A percentile compares a stretch with the other conserved stretches of the same genome.
Conservation (phyloP, 768 basidiomycete species). For the Lactarius quietus region DNA sequence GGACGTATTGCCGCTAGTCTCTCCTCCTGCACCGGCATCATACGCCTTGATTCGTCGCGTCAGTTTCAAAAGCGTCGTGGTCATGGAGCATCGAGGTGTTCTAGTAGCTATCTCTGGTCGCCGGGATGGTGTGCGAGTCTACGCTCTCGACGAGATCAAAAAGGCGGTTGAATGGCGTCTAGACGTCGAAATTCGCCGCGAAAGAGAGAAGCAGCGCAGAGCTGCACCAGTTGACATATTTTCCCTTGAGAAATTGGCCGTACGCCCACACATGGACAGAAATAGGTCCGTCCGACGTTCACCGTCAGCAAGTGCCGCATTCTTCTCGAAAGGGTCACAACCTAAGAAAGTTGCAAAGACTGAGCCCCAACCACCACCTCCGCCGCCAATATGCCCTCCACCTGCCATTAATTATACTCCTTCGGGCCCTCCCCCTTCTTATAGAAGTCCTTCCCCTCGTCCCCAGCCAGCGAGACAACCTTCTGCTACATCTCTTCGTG, state of each 20-base stretch:
- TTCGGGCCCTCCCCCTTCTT: conserved; percentile 66
- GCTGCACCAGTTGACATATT: conserved; percentile 36
- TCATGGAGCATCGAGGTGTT: conserved; percentile 90
- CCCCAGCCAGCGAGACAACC: conserved; percentile 39
- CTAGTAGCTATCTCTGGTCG: conserved; percentile 88
- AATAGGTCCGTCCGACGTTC: conserved; percentile 21
- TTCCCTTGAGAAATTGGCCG: conserved; percentile 25
- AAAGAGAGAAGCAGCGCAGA: conserved; percentile 65
- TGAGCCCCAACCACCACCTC: conserved; percentile 23
- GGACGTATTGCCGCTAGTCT: conserved; percentile 75
- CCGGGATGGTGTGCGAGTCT: conserved; percentile 82
- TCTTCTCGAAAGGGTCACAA: conserved; percentile 12
- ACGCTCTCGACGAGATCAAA: conserved; percentile 82
- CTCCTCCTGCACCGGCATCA: conserved; percentile 71
- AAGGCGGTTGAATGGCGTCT: conserved; percentile 87
- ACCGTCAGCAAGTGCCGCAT: conserved; percentile 3
- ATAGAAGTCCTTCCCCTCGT: conserved; percentile 37
- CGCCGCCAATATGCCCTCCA: conserved; percentile 16
- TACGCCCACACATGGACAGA: conserved; percentile 20
- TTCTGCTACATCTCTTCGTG: conserved; percentile 43
- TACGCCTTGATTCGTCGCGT: conserved; percentile 81
- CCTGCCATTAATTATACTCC: conserved; percentile 24
- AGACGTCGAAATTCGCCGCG: conserved; percentile 71
- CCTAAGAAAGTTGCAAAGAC: conserved; percentile 25
- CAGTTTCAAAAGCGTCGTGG: conserved; percentile 80